Percentiles rank a stretch among this genome's conserved stretches.
Conservation (phyloP, 2,329 filamentous ascomycete genomes). For the Phaeoacremonium minimum region DNA sequence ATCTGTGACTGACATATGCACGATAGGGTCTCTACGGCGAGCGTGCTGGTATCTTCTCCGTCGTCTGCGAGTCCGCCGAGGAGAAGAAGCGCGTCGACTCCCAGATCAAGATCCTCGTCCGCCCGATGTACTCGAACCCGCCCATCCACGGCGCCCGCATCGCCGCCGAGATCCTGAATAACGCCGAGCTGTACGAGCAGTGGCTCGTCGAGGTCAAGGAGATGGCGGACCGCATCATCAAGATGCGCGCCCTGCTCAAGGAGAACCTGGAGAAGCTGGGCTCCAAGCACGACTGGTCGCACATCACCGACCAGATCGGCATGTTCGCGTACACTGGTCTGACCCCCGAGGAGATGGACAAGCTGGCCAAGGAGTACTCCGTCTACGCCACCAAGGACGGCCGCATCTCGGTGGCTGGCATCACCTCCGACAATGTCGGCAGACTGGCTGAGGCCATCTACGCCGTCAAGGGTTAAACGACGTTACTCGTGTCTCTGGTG, state of each 20-base stretch:
- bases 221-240: conserved; percentile 99
- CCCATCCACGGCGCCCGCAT: conserved; percentile 95
- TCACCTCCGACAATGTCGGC: conserved; percentile 74
- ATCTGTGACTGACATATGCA: conserved; percentile 1
- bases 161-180: conserved; percentile 86
- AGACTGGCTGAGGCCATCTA: conserved; percentile 80
- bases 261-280: conserved; percentile 92
- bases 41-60: conserved; percentile 93
- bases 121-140: conserved; percentile 96
- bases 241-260: conserved; percentile 92
- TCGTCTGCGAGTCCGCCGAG: conserved; percentile 77
- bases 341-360: conserved; percentile 85
- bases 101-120: conserved; percentile 96
- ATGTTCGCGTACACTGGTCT: conserved; percentile 99
- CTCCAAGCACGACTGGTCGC: conserved; percentile 96
- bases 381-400: conserved; percentile 96
- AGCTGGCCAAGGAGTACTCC: conserved; percentile 88
- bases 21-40: conserved; percentile 89
- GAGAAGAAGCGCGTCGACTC: conserved; percentile 96
- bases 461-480: conserved; percentile 66
- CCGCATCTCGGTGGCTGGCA: conserved; percentile 80
- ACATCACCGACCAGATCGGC: conserved; percentile 98
- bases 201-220: conserved; percentile 96
- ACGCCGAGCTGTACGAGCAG: conserved; percentile 78
- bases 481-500: no score